Evolutionary conservation across 2,329 filamentous ascomycete genomes (phyloP).

Genomic region (Nothomitra cinnamomea): DNA sequence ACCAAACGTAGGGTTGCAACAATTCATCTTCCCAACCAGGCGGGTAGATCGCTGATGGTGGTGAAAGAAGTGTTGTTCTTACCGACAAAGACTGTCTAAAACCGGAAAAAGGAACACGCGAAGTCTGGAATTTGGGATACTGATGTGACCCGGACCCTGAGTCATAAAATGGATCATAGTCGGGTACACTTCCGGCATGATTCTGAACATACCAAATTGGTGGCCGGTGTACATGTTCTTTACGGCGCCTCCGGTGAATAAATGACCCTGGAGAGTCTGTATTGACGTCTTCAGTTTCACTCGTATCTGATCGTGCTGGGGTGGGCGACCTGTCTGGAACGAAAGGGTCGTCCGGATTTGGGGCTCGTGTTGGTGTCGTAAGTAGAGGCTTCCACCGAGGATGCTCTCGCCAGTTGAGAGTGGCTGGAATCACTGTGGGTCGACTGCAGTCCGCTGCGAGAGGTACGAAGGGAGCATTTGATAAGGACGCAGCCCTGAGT

Average conservation of each 20-base stretch:
- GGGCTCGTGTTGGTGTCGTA: constrained; percentile 2
- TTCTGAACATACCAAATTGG: background rate
- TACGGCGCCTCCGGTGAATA: constrained; percentile 4
- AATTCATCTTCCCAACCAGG: no score
- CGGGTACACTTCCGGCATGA: background rate
- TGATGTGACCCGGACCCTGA: background rate
- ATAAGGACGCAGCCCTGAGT: background rate
- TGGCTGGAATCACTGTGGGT: constrained; percentile 1
- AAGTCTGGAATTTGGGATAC: background rate
- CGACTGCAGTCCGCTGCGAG: background rate
- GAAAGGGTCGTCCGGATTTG: constrained; percentile 1
- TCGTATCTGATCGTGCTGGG: background rate
- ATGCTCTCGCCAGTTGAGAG: constrained; percentile 6
- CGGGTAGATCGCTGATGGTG: no score
- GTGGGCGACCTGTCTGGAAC: constrained; percentile 6
- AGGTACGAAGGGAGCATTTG: background rate
- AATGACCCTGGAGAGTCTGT: constrained; percentile 4
- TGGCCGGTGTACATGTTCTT: constrained; percentile 4
- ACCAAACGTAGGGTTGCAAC: no score
- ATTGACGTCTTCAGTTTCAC: background rate
- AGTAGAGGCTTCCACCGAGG: constrained; percentile 7
- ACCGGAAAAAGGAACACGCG: background rate
- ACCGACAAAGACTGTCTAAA: no score
- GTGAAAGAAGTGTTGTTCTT: no score
- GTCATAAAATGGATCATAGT: background rate